Evolutionary conservation across 345 rosid genomes (phyloP), one percentile per base, ranked within the genome.

Genomic region (Triadica sebifera): DNA sequence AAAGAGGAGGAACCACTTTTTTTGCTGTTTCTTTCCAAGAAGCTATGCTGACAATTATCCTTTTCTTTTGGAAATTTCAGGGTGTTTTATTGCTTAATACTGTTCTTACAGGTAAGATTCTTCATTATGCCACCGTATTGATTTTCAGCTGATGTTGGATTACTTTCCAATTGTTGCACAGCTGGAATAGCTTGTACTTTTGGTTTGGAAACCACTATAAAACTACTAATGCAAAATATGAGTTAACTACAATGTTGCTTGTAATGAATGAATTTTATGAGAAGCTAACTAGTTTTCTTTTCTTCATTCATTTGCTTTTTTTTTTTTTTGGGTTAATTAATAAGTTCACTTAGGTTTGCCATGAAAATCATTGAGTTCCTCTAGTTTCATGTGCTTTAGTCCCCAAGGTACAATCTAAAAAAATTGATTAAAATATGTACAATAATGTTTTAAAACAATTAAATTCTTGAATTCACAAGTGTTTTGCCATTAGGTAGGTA

Each of bases 31-130:
- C 53, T 74, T 53, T 25, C 43, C 10, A 22, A 29, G 41, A 45
- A 59, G 34, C 24, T 59, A 11, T 38, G 1, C 25, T 12, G 53
- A 41, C 4, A 15, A 37, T 29, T 56, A 62, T 67, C 61, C 74
- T 68, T 61, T 64, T 51, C 39, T 34, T 66, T 58, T n/a, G n/a
- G 39, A n/a, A n/a, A n/a, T n/a, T n/a, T n/a, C n/a, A n/a, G n/a
- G n/a, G n/a, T n/a, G n/a, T n/a, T n/a, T n/a, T n/a, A n/a, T n/a
- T n/a, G n/a, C n/a, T n/a, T n/a, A n/a, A n/a, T n/a, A n/a, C n/a
- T n/a, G n/a, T n/a, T 82, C 96, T 95, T 75, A 90, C 98, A 65
- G 98, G 99, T 91, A 76, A 81, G 71, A 10, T 41, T 73, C 61
- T 76, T 73, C 57, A n/a, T 41, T 43, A 64, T 50, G 7, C 65